Base-by-base conservation (phyloP, 164 flowering plant genomes). In the Berberis thunbergii region DNA sequence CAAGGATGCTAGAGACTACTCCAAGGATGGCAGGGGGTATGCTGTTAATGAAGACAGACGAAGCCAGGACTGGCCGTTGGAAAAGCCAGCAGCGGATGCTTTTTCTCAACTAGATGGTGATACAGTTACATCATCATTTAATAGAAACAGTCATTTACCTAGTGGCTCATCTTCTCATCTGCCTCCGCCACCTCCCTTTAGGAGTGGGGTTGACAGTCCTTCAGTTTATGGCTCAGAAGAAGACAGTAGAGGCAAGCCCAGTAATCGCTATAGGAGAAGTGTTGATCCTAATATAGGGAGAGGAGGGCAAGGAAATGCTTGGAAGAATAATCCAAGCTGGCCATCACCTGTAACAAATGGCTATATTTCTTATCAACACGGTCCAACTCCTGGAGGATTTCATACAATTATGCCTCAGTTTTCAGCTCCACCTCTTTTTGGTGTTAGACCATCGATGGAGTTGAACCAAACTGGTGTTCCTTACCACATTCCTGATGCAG, bases 311-410 rank as follows among this genome's bases (percentile, higher is more conserved):
- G 84, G 84, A 60, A 86, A 79, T 72, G 58, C 86, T 54, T 92
- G 95, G 95, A 89, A 79, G 74, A 91, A 89, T 60, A 68, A 77
- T 38, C 86, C 93, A 60, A 85, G 69, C 72, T 87, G 98, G 98
- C 72, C 86, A 41, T 72, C 91, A 54, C 87, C 96, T 1, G 43
- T 86, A 53, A 68, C 89, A 61, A 85, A 86, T 81, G 88, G 85
- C n/a, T 87, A 82, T 68, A 74, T 87, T 63, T 91, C 91, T 56
- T 92, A 83, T 62, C 98, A 76, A 49, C 94, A 82, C 72, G 89
- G 84, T 1, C 90, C 91, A 39, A 83, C 88, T 49, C 85, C 82
- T 61, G 82, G 81, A 43, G 78, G 82, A 68, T 87, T 87, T 73
- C 94, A 76, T 64, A 65, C 86, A 41, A 69, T 87, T 67, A 73